phyloP scores from a whole-genome alignment of 2,329 filamentous ascomycete genomes.

The Fusarium neocosmosporiellum region DNA sequence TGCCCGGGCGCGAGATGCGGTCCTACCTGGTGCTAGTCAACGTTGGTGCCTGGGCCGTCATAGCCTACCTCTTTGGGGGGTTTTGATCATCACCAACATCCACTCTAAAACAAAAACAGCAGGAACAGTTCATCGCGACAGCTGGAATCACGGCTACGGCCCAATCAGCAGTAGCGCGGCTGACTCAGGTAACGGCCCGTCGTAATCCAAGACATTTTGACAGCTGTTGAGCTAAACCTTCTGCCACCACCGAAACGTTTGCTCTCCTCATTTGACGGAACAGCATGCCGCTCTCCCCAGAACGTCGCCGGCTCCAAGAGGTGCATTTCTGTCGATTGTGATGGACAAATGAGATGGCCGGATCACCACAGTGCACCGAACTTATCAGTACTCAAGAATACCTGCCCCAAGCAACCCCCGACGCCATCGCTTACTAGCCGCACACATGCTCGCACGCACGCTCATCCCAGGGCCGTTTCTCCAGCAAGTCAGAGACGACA shows the following conservation, averaged over 20 bases:
- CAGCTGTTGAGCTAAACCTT: constrained; percentile 2
- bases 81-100: background rate
- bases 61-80: background rate
- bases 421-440: constrained; percentile 39
- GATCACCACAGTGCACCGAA: constrained; percentile 40
- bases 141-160: background rate
- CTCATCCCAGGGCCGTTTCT: constrained; percentile 14
- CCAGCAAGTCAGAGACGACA: constrained; percentile 19
- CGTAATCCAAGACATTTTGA: constrained; percentile 32
- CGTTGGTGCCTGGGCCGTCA: background rate
- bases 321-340: constrained; percentile 37
- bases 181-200: constrained; percentile 20
- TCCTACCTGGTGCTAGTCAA: background rate
- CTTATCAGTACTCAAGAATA: constrained; percentile 39
- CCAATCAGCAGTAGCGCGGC: constrained; percentile 27
- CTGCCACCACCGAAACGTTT: constrained; percentile 17
- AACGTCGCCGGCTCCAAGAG: constrained; percentile 14
- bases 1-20: background rate
- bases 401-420: constrained; percentile 28
- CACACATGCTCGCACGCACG: background rate
- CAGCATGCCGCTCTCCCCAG: constrained; percentile 17
- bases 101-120: constrained; percentile 33
- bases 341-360: constrained; percentile 38
- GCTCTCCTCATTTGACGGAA: constrained; percentile 21
- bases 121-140: constrained; percentile 23